Percentiles rank a stretch among this genome's conserved stretches.
phyloP scores from a whole-genome alignment of 306 rosid genomes.

The Delonix regia region DNA sequence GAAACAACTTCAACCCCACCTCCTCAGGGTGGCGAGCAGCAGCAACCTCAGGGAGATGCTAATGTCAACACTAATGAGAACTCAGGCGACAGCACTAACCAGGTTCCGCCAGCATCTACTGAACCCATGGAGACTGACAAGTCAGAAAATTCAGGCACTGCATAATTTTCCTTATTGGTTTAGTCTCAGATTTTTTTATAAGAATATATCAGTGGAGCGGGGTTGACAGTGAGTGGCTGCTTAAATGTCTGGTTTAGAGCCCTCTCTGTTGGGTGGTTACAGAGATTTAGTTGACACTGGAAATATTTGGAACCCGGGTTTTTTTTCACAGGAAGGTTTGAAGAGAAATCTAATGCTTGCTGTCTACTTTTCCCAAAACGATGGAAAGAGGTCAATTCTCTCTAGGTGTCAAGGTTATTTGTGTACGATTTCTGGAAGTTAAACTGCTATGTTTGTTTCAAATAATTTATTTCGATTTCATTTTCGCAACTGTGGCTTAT shows the following conservation, averaged over 20 bases:
- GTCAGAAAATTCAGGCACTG: conserved; percentile 55
- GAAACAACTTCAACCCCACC: conserved; percentile 61
- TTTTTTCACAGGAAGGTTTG: conserved; percentile 18
- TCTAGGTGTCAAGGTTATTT: conserved; percentile 33
- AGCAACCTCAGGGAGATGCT: conserved; percentile 38
- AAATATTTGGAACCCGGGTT: conserved; percentile 39
- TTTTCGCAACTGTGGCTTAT: background rate
- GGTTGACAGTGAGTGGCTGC: conserved; percentile 28
- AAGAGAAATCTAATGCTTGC: conserved; percentile 29
- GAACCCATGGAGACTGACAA: conserved; percentile 93
- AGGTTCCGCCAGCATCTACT: conserved; percentile 49
- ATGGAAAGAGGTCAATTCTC: conserved; percentile 7
- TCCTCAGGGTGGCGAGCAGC: conserved; percentile 55
- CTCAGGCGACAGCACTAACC: conserved; percentile 46
- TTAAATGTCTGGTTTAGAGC: conserved; percentile 8
- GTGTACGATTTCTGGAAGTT: conserved; percentile 31
- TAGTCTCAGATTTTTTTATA: background rate
- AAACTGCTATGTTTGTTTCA: conserved; percentile 18
- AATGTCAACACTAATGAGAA: conserved; percentile 34
- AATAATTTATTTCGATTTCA: background rate
- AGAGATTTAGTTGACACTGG: conserved; percentile 32
- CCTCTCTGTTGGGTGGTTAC: conserved; percentile 33
- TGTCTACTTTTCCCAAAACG: background rate
- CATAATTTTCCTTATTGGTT: conserved; percentile 40
- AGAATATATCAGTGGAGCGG: conserved; percentile 28